Base-by-base conservation (phyloP, 495 filamentous ascomycete species). In the Aspergillus diversus region DNA sequence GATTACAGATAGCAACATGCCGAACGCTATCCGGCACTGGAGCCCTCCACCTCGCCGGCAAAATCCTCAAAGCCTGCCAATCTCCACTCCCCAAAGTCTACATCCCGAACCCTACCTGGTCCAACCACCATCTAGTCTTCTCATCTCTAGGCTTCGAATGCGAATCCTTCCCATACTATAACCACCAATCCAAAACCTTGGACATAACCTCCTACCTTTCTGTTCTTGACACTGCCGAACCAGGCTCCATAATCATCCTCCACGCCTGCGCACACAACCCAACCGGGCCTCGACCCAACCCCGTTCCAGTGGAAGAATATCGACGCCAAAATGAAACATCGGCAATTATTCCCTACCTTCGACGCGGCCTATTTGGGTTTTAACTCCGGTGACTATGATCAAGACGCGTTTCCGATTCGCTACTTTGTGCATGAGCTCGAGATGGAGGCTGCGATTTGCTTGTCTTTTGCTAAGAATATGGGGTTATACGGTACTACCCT, bases 11-110 rank as follows among this genome's bases (percentile, higher is more conserved):
- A 8, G 70, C 75, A 21, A 71, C 69, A 2, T 75, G 71, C 11
- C 90, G 92, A 73, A 90, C 90, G 65, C 88, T 96, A 74, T 95
- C 92, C 49, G 92, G 92, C 60, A 96, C 92, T 17, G 92, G 92
- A 49, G 89, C 92, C 31, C 83, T 94, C 11, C 92, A 96, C 65
- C 75, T 95, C 3, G 92, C 91, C 54, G 91, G 87, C 56, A 81
- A 90, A 58, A 90, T 95, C 77, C 83, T 95, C 48, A 77, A 84
- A 65, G 59, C 59, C n/a, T 65, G 56, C 49, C 62, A 64, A 9
- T 47, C 15, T 3, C 57, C 62, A 8, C 59, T 66, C 1, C 66
- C 72, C 1, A 73, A 66, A 42, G 63, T 78, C 33, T 74, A 73
- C 54, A 70, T 77, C 17, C 71, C 76, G 5, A 35, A 51, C 1